Evolutionary conservation across 495 filamentous ascomycete genomes (phyloP).

Genomic region (Diplogelasinospora grovesii): DNA sequence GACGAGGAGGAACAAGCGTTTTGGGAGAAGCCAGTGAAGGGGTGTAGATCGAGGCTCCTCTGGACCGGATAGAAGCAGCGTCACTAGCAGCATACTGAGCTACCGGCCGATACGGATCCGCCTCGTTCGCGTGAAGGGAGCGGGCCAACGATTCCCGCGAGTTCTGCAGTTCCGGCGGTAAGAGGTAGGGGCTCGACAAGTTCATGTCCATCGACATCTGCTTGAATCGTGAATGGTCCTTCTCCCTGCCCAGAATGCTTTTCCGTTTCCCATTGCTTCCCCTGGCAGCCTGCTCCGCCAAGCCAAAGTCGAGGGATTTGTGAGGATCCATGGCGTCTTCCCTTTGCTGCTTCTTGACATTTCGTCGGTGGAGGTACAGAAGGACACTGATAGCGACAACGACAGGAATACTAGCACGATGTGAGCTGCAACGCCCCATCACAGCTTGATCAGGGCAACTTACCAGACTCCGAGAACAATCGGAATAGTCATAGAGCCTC

Average conservation of each 20-base stretch:
- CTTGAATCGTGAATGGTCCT: conserved; percentile 48
- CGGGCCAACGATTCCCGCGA: conserved; percentile 82
- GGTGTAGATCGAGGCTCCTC: conserved; percentile 60
- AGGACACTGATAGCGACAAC: conserved; percentile 60
- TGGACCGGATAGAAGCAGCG: conserved; percentile 50
- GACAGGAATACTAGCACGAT: conserved; percentile 62
- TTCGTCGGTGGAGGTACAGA: conserved; percentile 69
- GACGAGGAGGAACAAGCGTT: conserved; percentile 17
- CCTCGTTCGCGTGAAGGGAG: conserved; percentile 57
- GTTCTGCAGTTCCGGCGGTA: conserved; percentile 71
- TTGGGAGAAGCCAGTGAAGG: conserved; percentile 29
- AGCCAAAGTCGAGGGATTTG: conserved; percentile 89
- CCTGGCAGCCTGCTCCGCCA: conserved; percentile 45
- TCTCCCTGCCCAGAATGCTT: conserved; percentile 43
- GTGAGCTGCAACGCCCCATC: conserved; percentile 22
- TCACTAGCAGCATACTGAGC: conserved; percentile 53
- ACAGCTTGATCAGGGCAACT: conserved; percentile 31
- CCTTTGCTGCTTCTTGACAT: conserved; percentile 59
- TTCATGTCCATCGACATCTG: conserved; percentile 84
- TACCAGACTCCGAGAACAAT: conserved; percentile 80
- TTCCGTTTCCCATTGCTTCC: conserved; percentile 36
- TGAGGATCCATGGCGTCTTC: conserved; percentile 87
- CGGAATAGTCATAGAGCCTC: conserved; percentile 57
- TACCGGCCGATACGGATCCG: conserved; percentile 81
- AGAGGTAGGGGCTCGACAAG: conserved; percentile 75